Evolutionary conservation across 1,284 basidiomycete genomes (phyloP).

Genomic region (Pterulicium gracile): DNA sequence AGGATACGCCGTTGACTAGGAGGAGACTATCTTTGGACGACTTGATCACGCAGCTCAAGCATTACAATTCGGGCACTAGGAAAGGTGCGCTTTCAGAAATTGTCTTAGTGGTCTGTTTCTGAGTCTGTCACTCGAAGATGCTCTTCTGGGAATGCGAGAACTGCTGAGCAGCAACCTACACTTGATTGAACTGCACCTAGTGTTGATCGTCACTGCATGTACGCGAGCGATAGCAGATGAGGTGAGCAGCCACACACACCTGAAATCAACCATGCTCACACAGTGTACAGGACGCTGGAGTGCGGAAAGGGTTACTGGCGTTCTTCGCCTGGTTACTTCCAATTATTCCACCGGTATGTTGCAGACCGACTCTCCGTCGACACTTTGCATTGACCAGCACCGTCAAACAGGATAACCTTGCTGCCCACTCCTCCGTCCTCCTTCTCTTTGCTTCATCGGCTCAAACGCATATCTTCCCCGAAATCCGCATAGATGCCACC

Average conservation of each 20-base stretch:
- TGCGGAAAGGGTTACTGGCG: constrained; percentile 48
- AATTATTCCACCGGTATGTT: constrained; percentile 45
- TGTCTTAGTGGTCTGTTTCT: too few species aligned
- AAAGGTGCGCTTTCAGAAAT: constrained; percentile 44
- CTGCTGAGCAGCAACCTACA: constrained; percentile 59
- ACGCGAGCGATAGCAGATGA: constrained; percentile 76
- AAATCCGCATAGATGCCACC: constrained; percentile 86
- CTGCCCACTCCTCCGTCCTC: constrained; percentile 64
- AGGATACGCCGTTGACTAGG: constrained; percentile 56
- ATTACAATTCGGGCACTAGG: constrained; percentile 70
- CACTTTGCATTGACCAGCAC: constrained; percentile 8
- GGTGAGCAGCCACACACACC: constrained; percentile 27
- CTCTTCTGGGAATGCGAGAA: constrained; percentile 75
- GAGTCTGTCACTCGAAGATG: constrained; percentile 42
- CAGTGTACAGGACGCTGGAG: constrained; percentile 55
- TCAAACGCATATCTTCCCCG: constrained; percentile 91
- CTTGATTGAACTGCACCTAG: constrained; percentile 46
- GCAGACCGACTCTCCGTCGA: neutral
- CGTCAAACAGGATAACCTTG: constrained; percentile 43
- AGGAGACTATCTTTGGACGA: constrained; percentile 73
- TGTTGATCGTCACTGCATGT: constrained; percentile 55
- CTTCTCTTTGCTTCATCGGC: constrained; percentile 85
- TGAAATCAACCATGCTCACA: constrained; percentile 4
- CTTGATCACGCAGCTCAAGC: constrained; percentile 71
- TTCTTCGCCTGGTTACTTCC: constrained; percentile 69